Evolutionary conservation across 2,329 filamentous ascomycete species (phyloP), one percentile per base, ranked within the genome.

Genomic region (Penicillium janthinellum): DNA sequence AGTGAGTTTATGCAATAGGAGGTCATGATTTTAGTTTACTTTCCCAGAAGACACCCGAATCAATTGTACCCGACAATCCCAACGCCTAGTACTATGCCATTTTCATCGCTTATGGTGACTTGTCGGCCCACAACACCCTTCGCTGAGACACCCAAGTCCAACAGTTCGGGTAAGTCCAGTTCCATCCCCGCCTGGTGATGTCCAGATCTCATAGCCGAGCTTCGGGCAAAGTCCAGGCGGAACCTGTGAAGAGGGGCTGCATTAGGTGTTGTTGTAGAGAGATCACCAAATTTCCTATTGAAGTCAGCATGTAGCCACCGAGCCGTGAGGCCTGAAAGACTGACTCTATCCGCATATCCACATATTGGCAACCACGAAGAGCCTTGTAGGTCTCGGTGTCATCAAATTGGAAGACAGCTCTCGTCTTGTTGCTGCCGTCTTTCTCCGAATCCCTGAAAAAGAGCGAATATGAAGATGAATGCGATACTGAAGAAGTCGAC

Each of bases 31-130:
- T 11, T 38, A 37, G 3, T 17, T 8, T 51, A 3, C n/a, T 11
- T 25, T 11, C 17, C 8, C 10, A 8, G 34, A 15, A 45, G 20
- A 25, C 25, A 17, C 2, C 5, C n/a, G 15, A 54, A 52, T 65
- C 50, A 76, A 55, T 76, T 73, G 65, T 67, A 75, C 20, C 74
- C 74, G 45, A 76, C 70, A 47, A 76, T 66, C 7, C 73, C 73
- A 38, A 66, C 69, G 2, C 73, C 73, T 22, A 75, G 53, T 1
- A 68, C 58, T 34, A 60, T 50, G 7, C 58, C 62, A 1, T 67
- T 64, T 10, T 58, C 64, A 38, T 70, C 65, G 20, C 65, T 50
- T 17, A 75, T 61, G 1, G 72, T 73, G 1, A 76, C 68, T 57
- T 71, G 67, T 28, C 74, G 63, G 17, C 74, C 74, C 6, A 75